These are phyloP conservation scores for Leonotis leonurus DNA, from an alignment of 257 asterid genomes.

Conservation along the genomic window DNA sequence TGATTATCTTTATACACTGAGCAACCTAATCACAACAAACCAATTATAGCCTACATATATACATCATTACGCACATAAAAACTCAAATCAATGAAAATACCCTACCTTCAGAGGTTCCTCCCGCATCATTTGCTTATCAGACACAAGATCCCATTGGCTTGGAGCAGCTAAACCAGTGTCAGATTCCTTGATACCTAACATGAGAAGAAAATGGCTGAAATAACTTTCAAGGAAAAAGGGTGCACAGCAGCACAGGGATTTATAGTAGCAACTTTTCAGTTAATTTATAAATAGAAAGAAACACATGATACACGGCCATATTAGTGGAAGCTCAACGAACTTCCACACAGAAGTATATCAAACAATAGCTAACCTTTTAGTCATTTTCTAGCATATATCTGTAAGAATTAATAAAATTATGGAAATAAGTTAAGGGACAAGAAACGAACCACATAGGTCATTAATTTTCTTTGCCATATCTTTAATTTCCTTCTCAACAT, in stretches of 20 bases:
- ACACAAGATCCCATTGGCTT: conserved; percentile 98
- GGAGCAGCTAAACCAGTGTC: conserved; percentile 99
- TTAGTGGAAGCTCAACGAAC: not conserved
- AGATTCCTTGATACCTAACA: conserved; percentile 81
- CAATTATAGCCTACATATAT: not conserved
- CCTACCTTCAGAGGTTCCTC: conserved; percentile 93
- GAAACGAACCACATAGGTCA: conserved; percentile 62
- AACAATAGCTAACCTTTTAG: not conserved
- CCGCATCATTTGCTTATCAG: conserved; percentile 99
- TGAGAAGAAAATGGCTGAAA: not conserved
- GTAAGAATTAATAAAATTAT: conserved; percentile 1
- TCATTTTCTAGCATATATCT: not conserved
- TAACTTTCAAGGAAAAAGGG: not conserved
- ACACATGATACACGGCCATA: not conserved
- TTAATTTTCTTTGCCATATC: conserved; percentile 89
- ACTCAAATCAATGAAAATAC: not conserved
- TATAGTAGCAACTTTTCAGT: not conserved
- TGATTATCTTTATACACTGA: conserved; percentile 84
- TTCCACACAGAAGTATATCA: not conserved
- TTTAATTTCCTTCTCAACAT: conserved; percentile 79
- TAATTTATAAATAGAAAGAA: not conserved
- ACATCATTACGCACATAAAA: not conserved
- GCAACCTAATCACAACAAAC: conserved; percentile 62
- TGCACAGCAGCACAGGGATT: not conserved
- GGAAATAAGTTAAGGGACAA: no score